phyloP scores from a whole-genome alignment of 1,284 basidiomycete genomes.

The Vanrija sp. region DNA sequence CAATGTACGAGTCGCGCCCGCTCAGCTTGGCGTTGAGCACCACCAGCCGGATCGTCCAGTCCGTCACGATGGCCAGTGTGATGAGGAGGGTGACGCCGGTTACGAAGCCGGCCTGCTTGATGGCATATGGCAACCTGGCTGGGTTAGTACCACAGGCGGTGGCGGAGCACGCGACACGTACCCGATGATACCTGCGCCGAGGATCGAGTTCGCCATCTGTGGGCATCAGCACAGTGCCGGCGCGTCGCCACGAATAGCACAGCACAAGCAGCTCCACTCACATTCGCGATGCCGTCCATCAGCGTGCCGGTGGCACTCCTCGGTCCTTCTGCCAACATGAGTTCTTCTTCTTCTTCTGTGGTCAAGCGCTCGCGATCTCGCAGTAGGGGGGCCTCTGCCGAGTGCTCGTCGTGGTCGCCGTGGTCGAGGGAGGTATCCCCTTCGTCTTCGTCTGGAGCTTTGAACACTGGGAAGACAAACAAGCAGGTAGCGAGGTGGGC shows the following conservation, averaged over 20 bases:
- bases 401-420: conserved; percentile 28
- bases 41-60: conserved; percentile 97
- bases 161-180: conserved; percentile 27
- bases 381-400: conserved; percentile 25
- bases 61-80: conserved; percentile 76
- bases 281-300: conserved; percentile 47
- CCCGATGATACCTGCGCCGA: conserved; percentile 94
- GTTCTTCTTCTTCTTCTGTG: conserved; percentile 21
- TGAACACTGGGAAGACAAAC: conserved; percentile 23
- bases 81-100: conserved; percentile 77
- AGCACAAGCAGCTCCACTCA: conserved; percentile 14
- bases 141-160: not conserved
- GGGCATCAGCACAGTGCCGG: conserved; percentile 11
- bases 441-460: conserved; percentile 25
- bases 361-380: conserved; percentile 2
- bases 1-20: conserved; percentile 88
- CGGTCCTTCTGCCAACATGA: conserved; percentile 29
- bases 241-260: not conserved
- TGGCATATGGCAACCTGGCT: conserved; percentile 80
- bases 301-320: conserved; percentile 35
- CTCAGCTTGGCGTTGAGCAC: conserved; percentile 93
- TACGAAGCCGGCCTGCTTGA: conserved; percentile 88
- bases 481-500: too few relatives aligned
- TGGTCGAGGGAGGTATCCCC: conserved; percentile 5
- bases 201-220: conserved; percentile 79